phyloP scores from a whole-genome alignment of 352 stramenopile genomes.

The Phytophthora capsici region DNA sequence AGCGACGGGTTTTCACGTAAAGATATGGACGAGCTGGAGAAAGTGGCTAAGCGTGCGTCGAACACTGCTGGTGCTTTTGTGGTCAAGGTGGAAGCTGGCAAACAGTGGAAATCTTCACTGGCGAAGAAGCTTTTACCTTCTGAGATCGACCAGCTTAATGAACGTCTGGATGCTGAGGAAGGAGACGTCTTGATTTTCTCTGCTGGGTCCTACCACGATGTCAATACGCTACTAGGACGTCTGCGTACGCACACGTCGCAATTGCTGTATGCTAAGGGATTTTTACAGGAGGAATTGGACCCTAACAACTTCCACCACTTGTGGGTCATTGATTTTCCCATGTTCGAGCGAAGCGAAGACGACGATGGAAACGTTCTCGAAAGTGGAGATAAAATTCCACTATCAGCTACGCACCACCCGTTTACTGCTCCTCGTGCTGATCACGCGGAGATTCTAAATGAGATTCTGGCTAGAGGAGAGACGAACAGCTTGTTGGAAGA shows the following conservation, averaged over 20 bases:
- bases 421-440: slow-evolving; percentile 80
- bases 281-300: slow-evolving; percentile 66
- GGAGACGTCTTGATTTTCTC: slow-evolving; percentile 79
- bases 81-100: slow-evolving; percentile 62
- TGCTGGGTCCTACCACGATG: slow-evolving; percentile 58
- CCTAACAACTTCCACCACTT: slow-evolving; percentile 79
- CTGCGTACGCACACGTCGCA: slow-evolving; percentile 72
- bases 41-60: slow-evolving; percentile 53
- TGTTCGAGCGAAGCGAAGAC: slow-evolving; percentile 85
- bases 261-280: slow-evolving; percentile 64
- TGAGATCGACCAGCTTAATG: slow-evolving; percentile 59
- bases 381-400: slow-evolving; percentile 38
- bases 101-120: slow-evolving; percentile 79
- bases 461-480: slow-evolving; percentile 44
- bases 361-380: slow-evolving; percentile 40
- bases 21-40: slow-evolving; percentile 69
- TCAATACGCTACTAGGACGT: slow-evolving; percentile 66
- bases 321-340: slow-evolving; percentile 89
- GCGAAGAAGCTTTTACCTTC: slow-evolving; percentile 59
- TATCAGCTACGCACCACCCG: slow-evolving; percentile 86
- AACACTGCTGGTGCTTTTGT: slow-evolving; percentile 49
- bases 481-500: slow-evolving; percentile 58
- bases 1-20: slow-evolving; percentile 72
- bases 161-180: slow-evolving; percentile 55
- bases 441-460: slow-evolving; percentile 49